Base-by-base conservation (phyloP, 306 rosid species). In the Cicer arietinum region DNA sequence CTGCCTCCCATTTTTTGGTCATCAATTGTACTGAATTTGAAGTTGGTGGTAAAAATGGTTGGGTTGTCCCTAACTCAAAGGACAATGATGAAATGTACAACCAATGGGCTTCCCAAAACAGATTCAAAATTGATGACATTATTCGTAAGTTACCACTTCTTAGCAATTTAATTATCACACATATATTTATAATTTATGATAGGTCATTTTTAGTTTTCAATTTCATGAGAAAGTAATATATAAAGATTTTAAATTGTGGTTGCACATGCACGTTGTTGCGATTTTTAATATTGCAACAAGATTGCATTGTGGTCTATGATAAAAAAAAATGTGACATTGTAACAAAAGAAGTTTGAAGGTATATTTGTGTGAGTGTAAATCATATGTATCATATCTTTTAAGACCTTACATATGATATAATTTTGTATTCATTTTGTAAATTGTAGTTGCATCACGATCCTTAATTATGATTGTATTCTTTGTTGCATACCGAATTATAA, bases 101-200 rank as follows among this genome's bases (percentile, higher is more conserved):
- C 73, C 75, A 85, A 1, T 94, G 98, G 97, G 98, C 97, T 2
- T 90, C 97, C 7, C 64, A 63, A 1, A 87, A 87, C 77, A 79
- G 98, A 80, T 91, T 94, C 88, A 78, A 64, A 30, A 79, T 91
- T 8, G 42, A 78, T 9, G 98, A 94, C 81, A 84, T 89, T 45
- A 51, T 94, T 39, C 72, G 98, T 90, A 83, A 90, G 95, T 92
- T 92, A 41, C 14, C 37, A 11, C 16, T 54, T 22, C 12, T 67
- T 67, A 45, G 3, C 44, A 16, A 4, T 37, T 17, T 60, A 14
- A 52, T 3, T 52, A 14, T 52, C 7, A 17, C 8, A 52, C 3
- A 52, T 10, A 52, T 16, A 8, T 52, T 52, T 52, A 14, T 52
- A 7, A 7, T 52, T 16, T 52, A 10, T 6, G 22, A 6, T 16